Evolutionary conservation across 179 eudicot species (phyloP), one percentile per base, ranked within the genome.

Genomic region (Spinacia oleracea): DNA sequence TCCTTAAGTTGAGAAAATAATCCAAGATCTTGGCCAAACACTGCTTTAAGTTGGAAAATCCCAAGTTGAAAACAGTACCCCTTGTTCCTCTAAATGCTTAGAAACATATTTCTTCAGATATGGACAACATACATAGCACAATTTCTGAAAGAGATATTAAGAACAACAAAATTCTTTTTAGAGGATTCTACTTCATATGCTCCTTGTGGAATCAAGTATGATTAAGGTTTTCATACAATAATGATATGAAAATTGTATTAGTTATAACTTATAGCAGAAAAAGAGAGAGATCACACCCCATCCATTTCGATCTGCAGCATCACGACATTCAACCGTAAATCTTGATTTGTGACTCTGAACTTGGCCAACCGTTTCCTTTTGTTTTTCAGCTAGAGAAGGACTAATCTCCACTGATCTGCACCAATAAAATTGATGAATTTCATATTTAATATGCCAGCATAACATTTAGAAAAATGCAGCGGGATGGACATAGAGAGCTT

Each of bases 371-470:
- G 97, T 93, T 79, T 86, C 97, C 70, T 82, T 58, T 80, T 94
- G 98, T 77, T 86, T 93, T 86, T 89, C 86, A 81, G 97, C 97
- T 74, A 94, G 89, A 73, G 93, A 88, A 46, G 94, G 83, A 86
- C 98, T 93, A 77, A 94, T 94, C 81, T 94, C 97, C 64, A 94
- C 97, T 79, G 97, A 94, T 75, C 98, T 94, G 91, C 91, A 92
- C 42, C 63, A 68, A 64, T 82, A 18, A 78, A 23, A 83, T 64
- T 60, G 63, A 76, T 66, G 38, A 59, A 25, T 35, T 48, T 55
- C 59, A 60, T 63, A 38, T 62, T 35, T 38, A 9, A 55, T 23
- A 71, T 46, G 32, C 40, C 2, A 8, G n/a, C 3, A 71, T 51
- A 4, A 64, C 25, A 16, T 55, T 56, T 27, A 40, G 23, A 62